Percentiles rank a stretch among this genome's conserved stretches.
Evolutionary conservation across 495 filamentous ascomycete species (phyloP).

Genomic region (Astrothelium subdiscretum): DNA sequence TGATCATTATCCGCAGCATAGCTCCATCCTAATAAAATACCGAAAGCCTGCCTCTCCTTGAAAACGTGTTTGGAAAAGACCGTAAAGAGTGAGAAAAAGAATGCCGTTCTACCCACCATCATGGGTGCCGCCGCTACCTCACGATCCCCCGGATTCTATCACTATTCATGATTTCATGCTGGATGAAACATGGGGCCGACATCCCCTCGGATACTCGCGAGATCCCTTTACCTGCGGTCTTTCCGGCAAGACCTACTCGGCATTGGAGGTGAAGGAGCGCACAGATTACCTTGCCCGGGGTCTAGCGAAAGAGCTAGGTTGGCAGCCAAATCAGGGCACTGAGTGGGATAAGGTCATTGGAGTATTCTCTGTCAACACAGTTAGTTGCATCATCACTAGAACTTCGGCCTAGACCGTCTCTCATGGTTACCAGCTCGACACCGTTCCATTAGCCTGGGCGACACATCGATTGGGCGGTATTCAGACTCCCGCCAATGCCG

Average conservation of each 20-base stretch:
- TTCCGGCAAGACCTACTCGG: constrained; percentile 58
- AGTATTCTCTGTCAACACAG: constrained; percentile 71
- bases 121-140: constrained; percentile 55
- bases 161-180: constrained; percentile 72
- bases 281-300: constrained; percentile 59
- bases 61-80: too few relatives aligned
- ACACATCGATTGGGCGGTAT: constrained; percentile 67
- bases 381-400: constrained; percentile 29
- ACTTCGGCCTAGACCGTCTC: background rate
- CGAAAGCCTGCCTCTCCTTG: too few relatives aligned
- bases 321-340: constrained; percentile 59
- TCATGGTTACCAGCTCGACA: constrained; percentile 55
- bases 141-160: constrained; percentile 59
- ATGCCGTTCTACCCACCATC: constrained; percentile 75
- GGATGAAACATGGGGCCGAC: constrained; percentile 59
- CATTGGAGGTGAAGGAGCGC: constrained; percentile 52
- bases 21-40: too few relatives aligned
- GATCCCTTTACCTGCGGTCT: constrained; percentile 77
- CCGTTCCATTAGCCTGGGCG: constrained; percentile 61
- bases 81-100: constrained; percentile 9
- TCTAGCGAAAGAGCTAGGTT: constrained; percentile 61
- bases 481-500: constrained; percentile 69
- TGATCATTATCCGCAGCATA: too few relatives aligned
- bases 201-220: constrained; percentile 48
- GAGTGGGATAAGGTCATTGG: constrained; percentile 81